A percentile compares a stretch with the other conserved stretches of the same genome.
phyloP scores from a whole-genome alignment of 768 basidiomycete species.

The Leccinum variicolor region DNA sequence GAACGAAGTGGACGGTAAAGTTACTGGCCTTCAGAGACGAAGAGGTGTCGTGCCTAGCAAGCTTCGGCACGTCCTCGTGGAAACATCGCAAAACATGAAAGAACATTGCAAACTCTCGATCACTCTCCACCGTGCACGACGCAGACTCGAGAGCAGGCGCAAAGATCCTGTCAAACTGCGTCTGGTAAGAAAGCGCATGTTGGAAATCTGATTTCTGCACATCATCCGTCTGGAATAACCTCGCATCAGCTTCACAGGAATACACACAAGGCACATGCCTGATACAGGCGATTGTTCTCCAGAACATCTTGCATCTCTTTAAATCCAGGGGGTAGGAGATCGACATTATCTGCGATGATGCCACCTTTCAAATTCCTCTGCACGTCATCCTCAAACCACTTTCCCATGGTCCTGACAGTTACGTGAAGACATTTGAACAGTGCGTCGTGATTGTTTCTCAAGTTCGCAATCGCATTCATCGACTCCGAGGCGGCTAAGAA shows the following conservation, averaged over 20 bases:
- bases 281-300: too few species aligned
- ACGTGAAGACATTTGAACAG: background rate
- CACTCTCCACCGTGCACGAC: background rate
- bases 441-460: background rate
- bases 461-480: background rate
- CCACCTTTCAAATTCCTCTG: background rate
- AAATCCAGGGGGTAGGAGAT: too few species aligned
- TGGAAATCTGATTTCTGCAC: background rate
- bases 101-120: conserved; percentile 6
- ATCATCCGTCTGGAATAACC: background rate
- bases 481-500: background rate
- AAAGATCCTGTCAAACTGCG: background rate
- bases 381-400: background rate
- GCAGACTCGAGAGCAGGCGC: background rate
- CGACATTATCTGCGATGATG: background rate
- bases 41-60: background rate
- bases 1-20: conserved; percentile 10
- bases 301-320: too few species aligned
- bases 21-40: conserved; percentile 9
- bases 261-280: too few species aligned
- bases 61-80: background rate
- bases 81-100: conserved; percentile 3
- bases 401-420: background rate
- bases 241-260: background rate
- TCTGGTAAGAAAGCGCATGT: background rate